Conservation (phyloP, 2,329 filamentous ascomycete genomes). For the Thermoascus crustaceus region DNA sequence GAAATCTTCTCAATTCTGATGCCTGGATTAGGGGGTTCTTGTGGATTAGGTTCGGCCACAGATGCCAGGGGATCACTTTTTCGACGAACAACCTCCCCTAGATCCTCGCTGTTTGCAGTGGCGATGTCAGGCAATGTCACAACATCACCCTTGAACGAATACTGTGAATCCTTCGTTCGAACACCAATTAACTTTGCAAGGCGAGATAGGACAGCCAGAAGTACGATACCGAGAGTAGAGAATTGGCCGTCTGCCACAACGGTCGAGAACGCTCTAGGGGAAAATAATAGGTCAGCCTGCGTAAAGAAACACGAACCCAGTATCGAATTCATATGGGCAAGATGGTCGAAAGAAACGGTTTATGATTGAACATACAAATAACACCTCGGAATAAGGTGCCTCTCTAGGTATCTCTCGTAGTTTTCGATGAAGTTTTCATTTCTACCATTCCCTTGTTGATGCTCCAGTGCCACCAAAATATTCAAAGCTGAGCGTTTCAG, state of each 20-base stretch:
- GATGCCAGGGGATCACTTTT: constrained; percentile 5
- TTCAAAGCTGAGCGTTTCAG: constrained; percentile 59
- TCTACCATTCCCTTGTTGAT: constrained; percentile 38
- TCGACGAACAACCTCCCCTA: constrained; percentile 19
- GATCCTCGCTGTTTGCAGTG: constrained; percentile 12
- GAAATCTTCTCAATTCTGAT: no score
- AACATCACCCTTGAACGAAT: background rate
- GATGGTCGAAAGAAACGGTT: background rate
- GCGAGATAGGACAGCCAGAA: constrained; percentile 57
- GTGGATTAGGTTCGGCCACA: background rate
- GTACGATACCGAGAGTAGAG: constrained; percentile 60
- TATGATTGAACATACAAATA: constrained; percentile 28
- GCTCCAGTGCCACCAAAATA: constrained; percentile 43
- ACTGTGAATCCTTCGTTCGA: background rate
- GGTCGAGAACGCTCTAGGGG: constrained; percentile 51
- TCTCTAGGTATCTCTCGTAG: constrained; percentile 25
- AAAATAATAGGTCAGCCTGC: constrained; percentile 3
- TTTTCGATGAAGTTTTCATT: constrained; percentile 27
- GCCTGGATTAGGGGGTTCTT: no score
- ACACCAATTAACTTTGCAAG: constrained; percentile 41
- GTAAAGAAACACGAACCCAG: no score
- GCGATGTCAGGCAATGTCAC: background rate
- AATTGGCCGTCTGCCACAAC: constrained; percentile 66
- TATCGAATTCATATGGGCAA: no score
- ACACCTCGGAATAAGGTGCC: constrained; percentile 31